Evolutionary conservation across 352 stramenopile species (phyloP).

Genomic region (Phytophthora tentaculata): DNA sequence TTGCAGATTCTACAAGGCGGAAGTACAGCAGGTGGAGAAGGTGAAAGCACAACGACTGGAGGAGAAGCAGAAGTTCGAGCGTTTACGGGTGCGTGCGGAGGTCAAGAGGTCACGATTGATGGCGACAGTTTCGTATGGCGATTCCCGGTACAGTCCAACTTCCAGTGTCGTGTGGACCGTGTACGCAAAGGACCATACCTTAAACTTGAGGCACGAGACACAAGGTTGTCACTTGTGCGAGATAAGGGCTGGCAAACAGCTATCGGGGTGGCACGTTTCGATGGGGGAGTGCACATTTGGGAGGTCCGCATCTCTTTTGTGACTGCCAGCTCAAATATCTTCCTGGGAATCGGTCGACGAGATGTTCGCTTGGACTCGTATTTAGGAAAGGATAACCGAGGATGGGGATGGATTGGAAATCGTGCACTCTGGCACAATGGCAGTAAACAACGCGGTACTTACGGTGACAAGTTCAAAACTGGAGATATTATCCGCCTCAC

Average conservation of each 20-base stretch:
- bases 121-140: slow-evolving; percentile 89
- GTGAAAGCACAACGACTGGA: slow-evolving; percentile 60
- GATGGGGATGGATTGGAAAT: slow-evolving; percentile 93
- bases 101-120: slow-evolving; percentile 87
- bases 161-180: slow-evolving; percentile 87
- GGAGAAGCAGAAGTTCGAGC: slow-evolving; percentile 83
- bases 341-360: slow-evolving; percentile 84
- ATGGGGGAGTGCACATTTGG: slow-evolving; percentile 88
- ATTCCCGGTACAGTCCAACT: slow-evolving; percentile 90
- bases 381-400: slow-evolving; percentile 91
- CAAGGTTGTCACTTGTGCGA: slow-evolving; percentile 77
- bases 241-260: slow-evolving; percentile 91
- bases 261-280: slow-evolving; percentile 88
- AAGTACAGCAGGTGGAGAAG: slow-evolving; percentile 25
- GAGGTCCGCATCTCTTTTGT: slow-evolving; percentile 89
- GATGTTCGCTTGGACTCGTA: slow-evolving; percentile 90
- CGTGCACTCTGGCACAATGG: slow-evolving; percentile 91
- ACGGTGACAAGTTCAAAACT: slow-evolving; percentile 92
- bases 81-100: slow-evolving; percentile 85
- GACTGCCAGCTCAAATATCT: slow-evolving; percentile 91
- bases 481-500: slow-evolving; percentile 86
- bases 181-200: slow-evolving; percentile 87
- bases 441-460: slow-evolving; percentile 90
- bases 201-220: slow-evolving; percentile 90
- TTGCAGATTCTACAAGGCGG: slow-evolving; percentile 87